A percentile compares a stretch with the other conserved stretches of the same genome.
Conservation (phyloP, 345 rosid species). For the Pugionium cornutum region DNA sequence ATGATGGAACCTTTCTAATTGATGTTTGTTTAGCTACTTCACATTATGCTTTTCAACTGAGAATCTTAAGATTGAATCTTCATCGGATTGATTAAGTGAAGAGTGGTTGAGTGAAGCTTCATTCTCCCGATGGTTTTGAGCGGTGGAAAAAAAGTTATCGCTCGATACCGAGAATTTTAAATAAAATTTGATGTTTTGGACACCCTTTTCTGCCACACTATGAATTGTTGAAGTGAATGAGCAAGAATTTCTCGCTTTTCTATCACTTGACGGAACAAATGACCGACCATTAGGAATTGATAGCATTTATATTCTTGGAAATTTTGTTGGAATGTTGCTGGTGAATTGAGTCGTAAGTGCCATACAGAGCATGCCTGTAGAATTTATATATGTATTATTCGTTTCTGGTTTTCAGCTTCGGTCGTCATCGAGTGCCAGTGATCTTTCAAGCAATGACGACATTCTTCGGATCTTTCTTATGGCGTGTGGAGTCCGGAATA, state of each 20-base stretch:
- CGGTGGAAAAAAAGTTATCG: not conserved
- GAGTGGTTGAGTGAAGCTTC: not conserved
- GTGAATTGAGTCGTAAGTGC: not conserved
- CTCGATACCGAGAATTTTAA: not conserved
- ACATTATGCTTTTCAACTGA: not conserved
- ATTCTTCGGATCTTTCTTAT: conserved; percentile 78
- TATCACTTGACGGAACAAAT: not conserved
- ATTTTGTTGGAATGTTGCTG: conserved; percentile 7
- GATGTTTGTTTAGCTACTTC: conserved; percentile 5
- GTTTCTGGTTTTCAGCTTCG: conserved; percentile 64
- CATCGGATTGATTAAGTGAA: conserved; percentile 1
- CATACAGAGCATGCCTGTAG: not conserved
- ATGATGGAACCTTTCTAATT: not conserved
- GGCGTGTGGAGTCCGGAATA: conserved; percentile 90
- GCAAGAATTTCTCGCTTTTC: not conserved
- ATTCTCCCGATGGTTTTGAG: not conserved
- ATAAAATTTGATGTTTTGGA: not conserved
- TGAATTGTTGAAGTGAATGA: conserved; percentile 5
- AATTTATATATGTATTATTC: too few relatives aligned
- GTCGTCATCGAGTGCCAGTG: conserved; percentile 75
- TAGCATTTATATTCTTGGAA: not conserved
- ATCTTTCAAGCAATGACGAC: conserved; percentile 80
- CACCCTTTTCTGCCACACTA: not conserved
- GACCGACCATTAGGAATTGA: too few relatives aligned
- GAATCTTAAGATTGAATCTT: not conserved